Evolutionary conservation across 2,329 filamentous ascomycete species (phyloP).

Genomic region (Albifimbria verrucaria): DNA sequence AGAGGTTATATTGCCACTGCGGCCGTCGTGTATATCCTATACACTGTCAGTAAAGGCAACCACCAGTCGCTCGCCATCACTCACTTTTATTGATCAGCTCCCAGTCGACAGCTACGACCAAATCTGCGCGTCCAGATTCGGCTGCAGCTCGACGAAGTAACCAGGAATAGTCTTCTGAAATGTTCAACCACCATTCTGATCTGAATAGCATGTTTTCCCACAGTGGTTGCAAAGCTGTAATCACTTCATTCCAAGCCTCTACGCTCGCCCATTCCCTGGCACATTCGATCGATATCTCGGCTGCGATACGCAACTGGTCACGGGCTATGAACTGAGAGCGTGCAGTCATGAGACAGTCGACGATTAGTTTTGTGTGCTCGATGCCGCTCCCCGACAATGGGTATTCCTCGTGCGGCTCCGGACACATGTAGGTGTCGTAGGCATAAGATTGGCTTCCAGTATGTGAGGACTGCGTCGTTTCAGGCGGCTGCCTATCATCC

Average conservation of each 20-base stretch:
- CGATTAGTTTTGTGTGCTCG: constrained; percentile 54
- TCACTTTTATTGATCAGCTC: constrained; percentile 58
- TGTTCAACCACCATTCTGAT: constrained; percentile 56
- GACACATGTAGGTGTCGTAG: constrained; percentile 66
- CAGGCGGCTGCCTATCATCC: constrained; percentile 51
- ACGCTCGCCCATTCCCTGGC: constrained; percentile 51
- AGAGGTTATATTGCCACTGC: constrained; percentile 61
- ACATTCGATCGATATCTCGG: constrained; percentile 56
- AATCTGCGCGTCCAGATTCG: constrained; percentile 47
- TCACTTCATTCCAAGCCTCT: constrained; percentile 50
- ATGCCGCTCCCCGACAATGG: constrained; percentile 48
- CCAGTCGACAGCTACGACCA: constrained; percentile 62
- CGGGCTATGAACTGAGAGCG: constrained; percentile 52
- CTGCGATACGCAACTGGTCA: constrained; percentile 48
- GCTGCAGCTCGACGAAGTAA: constrained; percentile 55
- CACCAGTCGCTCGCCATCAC: constrained; percentile 18
- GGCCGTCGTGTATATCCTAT: constrained; percentile 51
- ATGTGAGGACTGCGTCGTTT: constrained; percentile 41
- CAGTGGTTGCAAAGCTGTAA: constrained; percentile 52
- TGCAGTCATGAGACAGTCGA: constrained; percentile 49
- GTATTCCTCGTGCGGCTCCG: constrained; percentile 58
- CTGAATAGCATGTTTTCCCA: constrained; percentile 58
- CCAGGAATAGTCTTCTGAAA: constrained; percentile 60
- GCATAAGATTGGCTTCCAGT: constrained; percentile 49
- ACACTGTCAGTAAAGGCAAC: constrained; percentile 6